Evolutionary conservation across 331 rosid species (phyloP).

Genomic region (Spiraea crenata): DNA sequence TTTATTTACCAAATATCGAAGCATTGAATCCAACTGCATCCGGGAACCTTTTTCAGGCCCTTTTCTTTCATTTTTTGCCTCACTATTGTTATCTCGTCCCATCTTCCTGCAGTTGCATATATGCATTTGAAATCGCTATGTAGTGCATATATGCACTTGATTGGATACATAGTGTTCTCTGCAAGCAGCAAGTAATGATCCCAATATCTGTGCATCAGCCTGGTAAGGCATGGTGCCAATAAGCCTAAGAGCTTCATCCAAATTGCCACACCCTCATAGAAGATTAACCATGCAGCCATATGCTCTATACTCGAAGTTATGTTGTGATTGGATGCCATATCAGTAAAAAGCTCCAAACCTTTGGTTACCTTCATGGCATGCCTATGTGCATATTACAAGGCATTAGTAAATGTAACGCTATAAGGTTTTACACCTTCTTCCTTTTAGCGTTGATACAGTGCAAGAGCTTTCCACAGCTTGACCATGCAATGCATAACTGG

Average conservation of each 20-base stretch:
- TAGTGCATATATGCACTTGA: constrained; percentile 53
- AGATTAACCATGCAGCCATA: constrained; percentile 63
- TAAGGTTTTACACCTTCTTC: constrained; percentile 49
- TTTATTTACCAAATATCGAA: too few species aligned
- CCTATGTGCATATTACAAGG: constrained; percentile 67
- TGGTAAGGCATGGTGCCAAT: constrained; percentile 49
- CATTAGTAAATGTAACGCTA: constrained; percentile 57
- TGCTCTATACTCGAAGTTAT: constrained; percentile 59
- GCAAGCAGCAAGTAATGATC: constrained; percentile 67
- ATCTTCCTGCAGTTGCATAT: constrained; percentile 59
- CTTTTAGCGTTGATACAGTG: constrained; percentile 38
- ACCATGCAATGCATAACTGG: constrained; percentile 71
- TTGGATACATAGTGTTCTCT: constrained; percentile 49
- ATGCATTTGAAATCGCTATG: constrained; percentile 73
- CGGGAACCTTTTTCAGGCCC: constrained; percentile 65
- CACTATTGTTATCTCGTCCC: constrained; percentile 58
- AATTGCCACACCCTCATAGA: constrained; percentile 50
- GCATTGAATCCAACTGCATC: constrained; percentile 89
- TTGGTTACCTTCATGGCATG: constrained; percentile 57
- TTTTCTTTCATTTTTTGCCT: constrained; percentile 63
- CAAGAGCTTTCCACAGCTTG: constrained; percentile 61
- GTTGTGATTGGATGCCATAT: constrained; percentile 54
- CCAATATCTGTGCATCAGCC: constrained; percentile 75
- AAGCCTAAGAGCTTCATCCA: constrained; percentile 68
- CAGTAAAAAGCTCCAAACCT: constrained; percentile 57